These are phyloP conservation scores for Capsella bursapastoris DNA, from an alignment of 345 rosid genomes.

Conservation along the genomic window DNA sequence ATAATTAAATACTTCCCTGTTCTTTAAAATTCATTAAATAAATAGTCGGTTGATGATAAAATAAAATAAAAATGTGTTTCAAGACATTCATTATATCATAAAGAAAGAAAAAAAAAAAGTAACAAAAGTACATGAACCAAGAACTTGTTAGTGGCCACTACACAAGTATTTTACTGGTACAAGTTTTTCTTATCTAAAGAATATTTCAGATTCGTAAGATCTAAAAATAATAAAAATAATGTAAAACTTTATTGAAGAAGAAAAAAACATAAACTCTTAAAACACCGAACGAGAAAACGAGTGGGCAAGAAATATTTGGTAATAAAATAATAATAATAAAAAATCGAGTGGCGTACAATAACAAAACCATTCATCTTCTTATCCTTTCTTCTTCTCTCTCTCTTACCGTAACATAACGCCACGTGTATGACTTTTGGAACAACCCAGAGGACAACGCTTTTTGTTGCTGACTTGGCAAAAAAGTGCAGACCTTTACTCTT, in stretches of 20 bases:
- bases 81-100: not conserved
- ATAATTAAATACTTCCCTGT: too few relatives aligned
- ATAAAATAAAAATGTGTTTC: not conserved
- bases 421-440: constrained; percentile 41
- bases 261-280: constrained; percentile 2
- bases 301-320: constrained; percentile 32
- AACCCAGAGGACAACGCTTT: constrained; percentile 34
- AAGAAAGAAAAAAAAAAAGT: not conserved
- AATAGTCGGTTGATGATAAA: not conserved
- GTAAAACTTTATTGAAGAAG: too few relatives aligned
- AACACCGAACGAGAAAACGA: constrained; percentile 19
- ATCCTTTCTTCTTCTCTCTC: not conserved
- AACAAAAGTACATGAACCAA: constrained; percentile 18
- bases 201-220: constrained; percentile 27
- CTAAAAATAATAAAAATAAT: not conserved
- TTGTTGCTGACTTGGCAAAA: constrained; percentile 36
- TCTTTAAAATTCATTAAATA: too few relatives aligned
- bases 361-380: constrained; percentile 22
- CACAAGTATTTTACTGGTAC: constrained; percentile 12
- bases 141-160: constrained; percentile 23
- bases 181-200: not conserved
- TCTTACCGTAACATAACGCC: constrained; percentile 1
- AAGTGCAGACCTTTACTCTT: constrained; percentile 27
- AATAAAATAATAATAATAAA: constrained; percentile 13
- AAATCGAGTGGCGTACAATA: constrained; percentile 41